Evolutionary conservation across 2,329 filamentous ascomycete genomes (phyloP).

Genomic region (Phialophora tarda): DNA sequence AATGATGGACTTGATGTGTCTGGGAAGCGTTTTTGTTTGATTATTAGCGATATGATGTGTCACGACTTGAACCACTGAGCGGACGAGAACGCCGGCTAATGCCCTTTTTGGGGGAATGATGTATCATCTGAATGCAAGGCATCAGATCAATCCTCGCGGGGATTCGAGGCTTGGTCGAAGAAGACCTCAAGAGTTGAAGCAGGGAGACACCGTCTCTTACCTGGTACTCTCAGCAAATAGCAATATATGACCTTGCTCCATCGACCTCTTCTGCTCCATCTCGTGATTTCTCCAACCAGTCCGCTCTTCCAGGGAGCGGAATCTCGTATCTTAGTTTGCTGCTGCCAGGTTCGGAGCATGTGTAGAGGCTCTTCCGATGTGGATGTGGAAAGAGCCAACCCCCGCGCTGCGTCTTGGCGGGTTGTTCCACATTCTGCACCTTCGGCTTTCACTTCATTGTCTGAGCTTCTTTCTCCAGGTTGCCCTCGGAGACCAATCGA

Average conservation of each 20-base stretch:
- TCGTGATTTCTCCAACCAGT: not conserved
- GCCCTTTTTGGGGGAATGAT: conserved; percentile 3
- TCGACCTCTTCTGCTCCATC: not conserved
- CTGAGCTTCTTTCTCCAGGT: not conserved
- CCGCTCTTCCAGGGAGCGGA: not conserved
- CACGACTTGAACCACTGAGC: conserved; percentile 7
- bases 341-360: not conserved
- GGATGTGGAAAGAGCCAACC: not conserved
- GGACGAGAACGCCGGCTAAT: conserved; percentile 3
- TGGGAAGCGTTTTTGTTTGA: conserved; percentile 7
- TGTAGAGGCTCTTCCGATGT: not conserved
- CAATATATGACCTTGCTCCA: conserved; percentile 14
- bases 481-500: not conserved
- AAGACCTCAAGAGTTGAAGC: conserved; percentile 17
- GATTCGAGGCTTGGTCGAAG: not conserved
- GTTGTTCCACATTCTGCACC: not conserved
- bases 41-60: conserved; percentile 18
- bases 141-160: conserved; percentile 5
- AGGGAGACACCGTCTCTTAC: conserved; percentile 13
- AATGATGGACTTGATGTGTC: conserved; percentile 37
- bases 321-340: not conserved
- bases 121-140: conserved; percentile 11
- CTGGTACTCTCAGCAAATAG: conserved; percentile 19
- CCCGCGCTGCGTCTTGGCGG: not conserved
- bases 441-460: not conserved